Conservation (phyloP, 768 basidiomycete genomes). For the Hygrocybe coccinea region DNA sequence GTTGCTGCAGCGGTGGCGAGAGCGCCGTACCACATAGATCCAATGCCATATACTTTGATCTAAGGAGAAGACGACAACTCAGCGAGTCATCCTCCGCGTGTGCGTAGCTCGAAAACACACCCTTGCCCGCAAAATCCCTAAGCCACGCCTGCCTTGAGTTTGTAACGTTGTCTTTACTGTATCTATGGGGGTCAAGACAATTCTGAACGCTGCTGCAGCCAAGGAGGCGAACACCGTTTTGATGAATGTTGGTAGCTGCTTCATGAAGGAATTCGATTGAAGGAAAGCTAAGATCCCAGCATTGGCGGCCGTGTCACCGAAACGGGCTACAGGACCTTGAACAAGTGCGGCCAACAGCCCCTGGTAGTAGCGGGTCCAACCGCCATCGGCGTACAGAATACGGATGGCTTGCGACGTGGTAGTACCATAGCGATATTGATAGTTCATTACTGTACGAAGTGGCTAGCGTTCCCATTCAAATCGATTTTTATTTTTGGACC, state of each 20-base stretch:
- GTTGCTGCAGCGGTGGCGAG: constrained; percentile 90
- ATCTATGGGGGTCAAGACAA: constrained; percentile 90
- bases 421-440: constrained; percentile 87
- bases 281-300: constrained; percentile 86
- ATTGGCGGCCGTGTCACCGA: constrained; percentile 95
- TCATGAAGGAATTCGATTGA: constrained; percentile 68
- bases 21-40: constrained; percentile 85
- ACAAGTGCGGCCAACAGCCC: constrained; percentile 82
- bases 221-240: constrained; percentile 78
- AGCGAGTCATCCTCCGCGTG: neutral
- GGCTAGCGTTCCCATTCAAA: constrained; percentile 44
- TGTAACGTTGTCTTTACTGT: constrained; percentile 95
- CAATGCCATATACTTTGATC: constrained; percentile 72
- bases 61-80: constrained; percentile 30
- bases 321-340: constrained; percentile 79
- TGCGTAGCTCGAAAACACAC: constrained; percentile 32
- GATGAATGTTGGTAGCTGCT: constrained; percentile 52
- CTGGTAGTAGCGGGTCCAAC: constrained; percentile 80
- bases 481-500: neutral
- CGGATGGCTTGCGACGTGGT: constrained; percentile 57
- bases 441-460: constrained; percentile 97
- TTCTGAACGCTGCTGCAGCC: constrained; percentile 80
- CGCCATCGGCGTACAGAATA: constrained; percentile 74
- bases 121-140: constrained; percentile 59
- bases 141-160: constrained; percentile 73